A percentile compares a stretch with the other conserved stretches of the same genome.
These are phyloP conservation scores for Phoma herbarum DNA, from an alignment of 2,329 filamentous ascomycete genomes.

Conservation along the genomic window DNA sequence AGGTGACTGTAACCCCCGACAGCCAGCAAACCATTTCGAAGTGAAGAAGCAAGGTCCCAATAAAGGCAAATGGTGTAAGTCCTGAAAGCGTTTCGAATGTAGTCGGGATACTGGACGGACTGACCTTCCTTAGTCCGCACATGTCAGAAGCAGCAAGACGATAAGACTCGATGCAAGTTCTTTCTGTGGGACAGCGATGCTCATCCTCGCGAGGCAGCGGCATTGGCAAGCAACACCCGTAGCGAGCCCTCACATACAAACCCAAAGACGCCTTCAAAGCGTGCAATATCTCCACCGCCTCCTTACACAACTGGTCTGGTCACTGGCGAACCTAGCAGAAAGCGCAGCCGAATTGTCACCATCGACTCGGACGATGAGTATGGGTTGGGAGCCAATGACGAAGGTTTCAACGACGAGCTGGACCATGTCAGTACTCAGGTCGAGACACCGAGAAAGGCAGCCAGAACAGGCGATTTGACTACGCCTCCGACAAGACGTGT, in stretches of 20 bases:
- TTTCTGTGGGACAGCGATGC: conserved; percentile 68
- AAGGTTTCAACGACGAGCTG: conserved; percentile 46
- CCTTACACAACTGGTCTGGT: conserved; percentile 27
- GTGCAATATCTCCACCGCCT: conserved; percentile 29
- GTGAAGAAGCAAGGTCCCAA: conserved; percentile 66
- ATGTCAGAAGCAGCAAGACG: conserved; percentile 61
- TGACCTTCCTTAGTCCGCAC: conserved; percentile 58
- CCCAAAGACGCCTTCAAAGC: conserved; percentile 29
- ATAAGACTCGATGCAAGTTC: conserved; percentile 61
- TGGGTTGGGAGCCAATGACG: conserved; percentile 41
- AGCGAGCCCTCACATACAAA: conserved; percentile 38
- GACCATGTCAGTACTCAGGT: conserved; percentile 33
- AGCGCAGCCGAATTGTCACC: conserved; percentile 40
- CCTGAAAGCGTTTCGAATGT: not conserved
- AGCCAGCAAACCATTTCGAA: conserved; percentile 64
- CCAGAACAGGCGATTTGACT: conserved; percentile 48
- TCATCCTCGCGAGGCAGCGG: conserved; percentile 56
- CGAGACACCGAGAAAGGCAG: conserved; percentile 54
- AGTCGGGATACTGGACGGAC: not conserved
- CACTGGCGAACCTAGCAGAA: conserved; percentile 30
- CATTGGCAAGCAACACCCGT: conserved; percentile 58
- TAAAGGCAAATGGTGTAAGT: conserved; percentile 61
- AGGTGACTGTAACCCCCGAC: conserved; percentile 64
- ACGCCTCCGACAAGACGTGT: conserved; percentile 49
- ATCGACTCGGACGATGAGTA: conserved; percentile 48